Evolutionary conservation across 768 basidiomycete species (phyloP), one percentile per base, ranked within the genome.

Genomic region (Macrolepiota albuminosa): DNA sequence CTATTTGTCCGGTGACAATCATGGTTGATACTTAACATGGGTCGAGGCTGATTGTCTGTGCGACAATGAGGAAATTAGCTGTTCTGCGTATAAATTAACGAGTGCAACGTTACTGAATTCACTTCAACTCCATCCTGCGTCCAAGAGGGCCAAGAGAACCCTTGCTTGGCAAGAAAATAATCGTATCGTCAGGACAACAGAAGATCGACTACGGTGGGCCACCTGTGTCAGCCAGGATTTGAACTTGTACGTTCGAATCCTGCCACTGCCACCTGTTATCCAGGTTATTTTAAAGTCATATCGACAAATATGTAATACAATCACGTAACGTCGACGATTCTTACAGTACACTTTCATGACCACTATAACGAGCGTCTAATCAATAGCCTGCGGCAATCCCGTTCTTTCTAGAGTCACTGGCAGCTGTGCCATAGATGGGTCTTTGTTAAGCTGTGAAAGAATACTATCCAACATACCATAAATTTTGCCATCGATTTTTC

Each of bases 331-430:
- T 21, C 40, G 16, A 42, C 18, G 18, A 18, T 39, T 14, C 16
- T 21, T 9, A 42, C 16, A 43, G 8, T 42, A n/a, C 42, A n/a
- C 39, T 39, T 16, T 39, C 13, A 14, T 14, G 14, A 16, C 5
- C 4, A 4, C 4, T 53, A 24, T 37, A 53, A 53, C 10, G 42
- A 43, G 1, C 16, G 11, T 39, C 4, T n/a, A 9, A 56, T 67
- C 68, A 93, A 73, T 95, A 95, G 3, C 90, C 95, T 50, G 90
- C 86, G 5, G 95, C 91, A 45, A 94, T 81, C n/a, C 94, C 94
- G 63, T 93, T 90, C 78, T 95, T 96, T 69, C 94, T 82, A 21
- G 91, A 93, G 72, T 97, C 95, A 69, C 91, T 93, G 9, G 91
- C 89, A 61, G 92, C 94, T 90, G 64, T 47, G 29, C 29, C 40